These are phyloP conservation scores for Bremia lactucae DNA, from an alignment of 352 stramenopile species.

Conservation along the genomic window DNA sequence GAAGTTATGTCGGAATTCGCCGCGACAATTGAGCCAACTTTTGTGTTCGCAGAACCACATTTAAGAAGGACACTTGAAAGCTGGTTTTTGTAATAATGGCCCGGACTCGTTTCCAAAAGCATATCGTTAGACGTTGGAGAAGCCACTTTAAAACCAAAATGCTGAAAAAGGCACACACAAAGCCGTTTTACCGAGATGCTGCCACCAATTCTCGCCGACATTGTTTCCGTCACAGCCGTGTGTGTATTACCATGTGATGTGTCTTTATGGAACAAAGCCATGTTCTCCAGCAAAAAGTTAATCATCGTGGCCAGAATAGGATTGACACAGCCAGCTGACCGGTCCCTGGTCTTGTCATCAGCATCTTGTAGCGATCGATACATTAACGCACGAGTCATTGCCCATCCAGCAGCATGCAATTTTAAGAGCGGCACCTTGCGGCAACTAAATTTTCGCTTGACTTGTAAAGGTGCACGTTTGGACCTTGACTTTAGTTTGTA, in stretches of 20 bases:
- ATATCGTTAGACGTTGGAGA: conserved; percentile 1
- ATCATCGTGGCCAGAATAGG: conserved; percentile 44
- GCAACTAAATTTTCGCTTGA: conserved; percentile 35
- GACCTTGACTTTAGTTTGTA: conserved; percentile 7
- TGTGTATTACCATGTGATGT: neutral
- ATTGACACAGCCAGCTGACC: conserved; percentile 24
- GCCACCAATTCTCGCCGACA: conserved; percentile 6
- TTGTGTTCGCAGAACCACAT: conserved; percentile 51
- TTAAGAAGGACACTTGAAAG: conserved; percentile 60
- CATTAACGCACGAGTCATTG: conserved; percentile 66
- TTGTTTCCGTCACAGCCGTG: neutral
- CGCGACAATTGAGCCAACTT: conserved; percentile 56
- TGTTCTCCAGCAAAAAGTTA: conserved; percentile 52
- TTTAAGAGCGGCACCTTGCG: conserved; percentile 64
- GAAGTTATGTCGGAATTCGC: conserved; percentile 38
- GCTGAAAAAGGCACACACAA: conserved; percentile 57
- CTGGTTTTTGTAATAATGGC: conserved; percentile 70
- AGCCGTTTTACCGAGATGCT: conserved; percentile 48
- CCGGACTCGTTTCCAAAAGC: conserved; percentile 20
- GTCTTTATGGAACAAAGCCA: conserved; percentile 24
- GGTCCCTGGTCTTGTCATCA: conserved; percentile 4
- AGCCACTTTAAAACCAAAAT: conserved; percentile 25
- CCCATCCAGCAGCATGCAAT: conserved; percentile 66
- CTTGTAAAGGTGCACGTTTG: conserved; percentile 24
- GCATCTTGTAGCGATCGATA: conserved; percentile 54